phyloP scores from a whole-genome alignment of 768 basidiomycete species.

The Jaapia argillacea region DNA sequence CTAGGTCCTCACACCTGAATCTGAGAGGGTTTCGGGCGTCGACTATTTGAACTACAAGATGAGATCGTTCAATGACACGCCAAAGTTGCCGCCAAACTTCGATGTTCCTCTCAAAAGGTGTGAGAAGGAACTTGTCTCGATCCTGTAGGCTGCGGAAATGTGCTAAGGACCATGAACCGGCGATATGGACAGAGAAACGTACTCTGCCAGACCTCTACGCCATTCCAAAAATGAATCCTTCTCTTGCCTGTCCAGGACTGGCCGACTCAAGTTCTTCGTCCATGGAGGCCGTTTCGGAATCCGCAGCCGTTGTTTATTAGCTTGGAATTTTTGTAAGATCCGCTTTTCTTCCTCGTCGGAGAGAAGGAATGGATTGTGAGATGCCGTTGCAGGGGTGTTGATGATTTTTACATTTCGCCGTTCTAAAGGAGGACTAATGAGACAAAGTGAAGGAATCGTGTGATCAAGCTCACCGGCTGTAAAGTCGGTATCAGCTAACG shows the following conservation, averaged over 20 bases:
- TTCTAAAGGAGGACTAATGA: too few species aligned
- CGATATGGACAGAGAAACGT: constrained; percentile 21
- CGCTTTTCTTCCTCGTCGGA: constrained; percentile 73
- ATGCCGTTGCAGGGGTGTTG: constrained; percentile 38
- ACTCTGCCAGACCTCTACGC: constrained; percentile 89
- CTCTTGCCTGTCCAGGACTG: constrained; percentile 82
- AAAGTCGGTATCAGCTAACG: constrained; percentile 91
- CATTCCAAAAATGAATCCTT: constrained; percentile 87
- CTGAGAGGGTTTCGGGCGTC: constrained; percentile 91
- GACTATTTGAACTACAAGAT: constrained; percentile 91
- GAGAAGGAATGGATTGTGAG: constrained; percentile 81
- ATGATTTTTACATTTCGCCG: constrained; percentile 75
- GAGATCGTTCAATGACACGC: constrained; percentile 92
- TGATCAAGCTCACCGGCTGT: constrained; percentile 68
- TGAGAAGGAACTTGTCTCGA: constrained; percentile 76
- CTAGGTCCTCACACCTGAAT: constrained; percentile 89
- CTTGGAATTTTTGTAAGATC: constrained; percentile 61
- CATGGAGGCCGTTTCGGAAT: constrained; percentile 89
- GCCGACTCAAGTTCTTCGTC: constrained; percentile 70
- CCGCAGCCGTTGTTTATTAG: constrained; percentile 63
- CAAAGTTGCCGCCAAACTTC: constrained; percentile 99
- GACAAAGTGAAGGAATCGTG: constrained; percentile 6
- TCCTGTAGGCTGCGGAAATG: constrained; percentile 63
- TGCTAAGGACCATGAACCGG: neutral
- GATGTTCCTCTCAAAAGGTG: constrained; percentile 93